Base-by-base conservation (phyloP, 495 filamentous ascomycete genomes). In the Corynascus novoguineensis region DNA sequence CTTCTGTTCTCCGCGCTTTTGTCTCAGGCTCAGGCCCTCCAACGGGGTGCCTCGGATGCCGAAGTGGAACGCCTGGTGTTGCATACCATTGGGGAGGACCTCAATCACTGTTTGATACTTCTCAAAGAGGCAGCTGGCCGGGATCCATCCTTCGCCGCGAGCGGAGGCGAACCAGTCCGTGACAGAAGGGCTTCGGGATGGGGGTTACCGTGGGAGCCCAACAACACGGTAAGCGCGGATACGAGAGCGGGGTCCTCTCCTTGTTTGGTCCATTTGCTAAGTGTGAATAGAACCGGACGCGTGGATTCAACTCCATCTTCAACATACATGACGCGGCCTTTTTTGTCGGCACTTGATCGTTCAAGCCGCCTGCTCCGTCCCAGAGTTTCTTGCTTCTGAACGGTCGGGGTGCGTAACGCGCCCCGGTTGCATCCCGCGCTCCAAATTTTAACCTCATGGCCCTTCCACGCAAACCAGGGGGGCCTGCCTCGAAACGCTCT, bases 21-120 rank as follows among this genome's bases (percentile, higher is more conserved):
- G 1, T 73, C 76, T 2, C 75, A 83, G 51, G 68, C 81, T 5
- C 65, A 81, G 46, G 72, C 63, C 21, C 59, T 65, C 10, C 69
- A 67, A 59, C 61, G 60, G 15, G 71, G 71, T 0, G 62, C 63
- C 0, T 42, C 53, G 0, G 65, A 68, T 4, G 50, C 54, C 0
- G 64, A 72, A n/a, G 61, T 68, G 9, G 65, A 71, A 34, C 28
- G 53, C 7, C 31, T 37, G 9, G 61, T 78, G 10, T 0, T 74
- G 1, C 53, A 59, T 1, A 55, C 53, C 1, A 59, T 69, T 9
- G 53, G 29, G 5, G 65, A 68, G n/a, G 63, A 67, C 25, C 29
- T 68, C 17, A 34, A 57, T 1, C 50, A 59, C 24, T 66, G 62
- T 8, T 55, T 59, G 44, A 46, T 52, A 17, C 32, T 68, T 0